Evolutionary conservation across 495 filamentous ascomycete genomes (phyloP).

Genomic region (Darksidea phi): DNA sequence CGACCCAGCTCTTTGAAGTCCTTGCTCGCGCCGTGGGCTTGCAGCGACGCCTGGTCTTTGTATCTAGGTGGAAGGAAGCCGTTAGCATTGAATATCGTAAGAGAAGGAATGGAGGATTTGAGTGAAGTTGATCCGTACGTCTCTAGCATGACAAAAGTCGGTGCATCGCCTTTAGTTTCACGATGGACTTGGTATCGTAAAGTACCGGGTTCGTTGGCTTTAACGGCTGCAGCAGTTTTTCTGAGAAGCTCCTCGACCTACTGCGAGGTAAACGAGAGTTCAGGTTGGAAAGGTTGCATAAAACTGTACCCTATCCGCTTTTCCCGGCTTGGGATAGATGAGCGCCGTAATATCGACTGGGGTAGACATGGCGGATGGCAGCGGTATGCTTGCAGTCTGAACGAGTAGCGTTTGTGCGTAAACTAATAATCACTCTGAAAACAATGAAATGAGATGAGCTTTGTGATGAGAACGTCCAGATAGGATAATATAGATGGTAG

Average conservation of each 20-base stretch:
- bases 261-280: neutral
- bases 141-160: slow-evolving; percentile 26
- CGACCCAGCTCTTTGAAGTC: slow-evolving; percentile 25
- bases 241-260: slow-evolving; percentile 25
- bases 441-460: neutral
- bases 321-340: slow-evolving; percentile 15
- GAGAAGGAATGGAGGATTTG: too few relatives aligned
- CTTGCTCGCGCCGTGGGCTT: slow-evolving; percentile 3
- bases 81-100: too few relatives aligned
- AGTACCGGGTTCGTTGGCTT: slow-evolving; percentile 24
- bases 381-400: too few relatives aligned
- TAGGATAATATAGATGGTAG: too few relatives aligned
- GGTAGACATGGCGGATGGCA: neutral
- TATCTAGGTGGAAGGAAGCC: slow-evolving; percentile 14
- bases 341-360: slow-evolving; percentile 16
- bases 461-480: too few relatives aligned
- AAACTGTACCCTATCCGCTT: slow-evolving; percentile 10
- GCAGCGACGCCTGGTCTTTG: slow-evolving; percentile 12
- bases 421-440: too few relatives aligned
- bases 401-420: too few relatives aligned
- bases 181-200: slow-evolving; percentile 27
- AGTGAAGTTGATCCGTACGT: slow-evolving; percentile 7
- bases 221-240: slow-evolving; percentile 5
- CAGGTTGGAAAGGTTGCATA: neutral
- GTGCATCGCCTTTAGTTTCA: slow-evolving; percentile 13